Conservation (phyloP, 208 protist genomes). For the Phytomonas francai region DNA sequence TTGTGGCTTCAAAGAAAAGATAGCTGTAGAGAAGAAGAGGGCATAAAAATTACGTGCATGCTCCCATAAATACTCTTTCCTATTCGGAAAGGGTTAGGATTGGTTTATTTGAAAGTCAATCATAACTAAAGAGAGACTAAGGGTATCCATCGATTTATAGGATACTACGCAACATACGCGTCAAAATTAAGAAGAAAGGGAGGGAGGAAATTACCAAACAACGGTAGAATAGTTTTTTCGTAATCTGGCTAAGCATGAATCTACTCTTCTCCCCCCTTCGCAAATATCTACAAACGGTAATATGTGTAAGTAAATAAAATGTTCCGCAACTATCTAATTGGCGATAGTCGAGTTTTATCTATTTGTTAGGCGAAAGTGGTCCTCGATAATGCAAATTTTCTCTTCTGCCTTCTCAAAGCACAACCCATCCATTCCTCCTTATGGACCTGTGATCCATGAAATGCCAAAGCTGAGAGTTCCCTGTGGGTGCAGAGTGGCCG, state of each 20-base stretch:
- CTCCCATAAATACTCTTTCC: too few species aligned
- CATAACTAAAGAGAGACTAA: too few species aligned
- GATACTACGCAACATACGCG: too few species aligned
- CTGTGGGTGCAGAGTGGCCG: slow-evolving; percentile 57
- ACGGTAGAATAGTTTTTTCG: too few species aligned
- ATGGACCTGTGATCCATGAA: slow-evolving; percentile 56
- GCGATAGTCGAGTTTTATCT: too few species aligned
- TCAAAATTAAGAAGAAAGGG: background rate
- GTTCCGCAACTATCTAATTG: background rate
- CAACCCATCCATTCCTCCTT: background rate
- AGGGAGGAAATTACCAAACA: background rate
- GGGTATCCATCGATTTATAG: too few species aligned
- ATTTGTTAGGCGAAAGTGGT: too few species aligned
- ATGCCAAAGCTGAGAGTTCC: slow-evolving; percentile 61
- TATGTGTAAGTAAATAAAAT: background rate
- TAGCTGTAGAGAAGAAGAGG: background rate
- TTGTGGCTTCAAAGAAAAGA: background rate
- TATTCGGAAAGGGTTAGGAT: background rate
- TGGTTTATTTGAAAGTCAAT: too few species aligned
- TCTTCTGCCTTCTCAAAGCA: too few species aligned
- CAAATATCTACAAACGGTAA: background rate
- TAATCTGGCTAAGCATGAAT: too few species aligned
- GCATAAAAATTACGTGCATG: slow-evolving; percentile 4
- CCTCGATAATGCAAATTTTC: too few species aligned
- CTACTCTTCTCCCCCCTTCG: too few species aligned